These are phyloP conservation scores for Dictyostelium firmibasis DNA, from an alignment of 78 protist species.

Conservation along the genomic window DNA sequence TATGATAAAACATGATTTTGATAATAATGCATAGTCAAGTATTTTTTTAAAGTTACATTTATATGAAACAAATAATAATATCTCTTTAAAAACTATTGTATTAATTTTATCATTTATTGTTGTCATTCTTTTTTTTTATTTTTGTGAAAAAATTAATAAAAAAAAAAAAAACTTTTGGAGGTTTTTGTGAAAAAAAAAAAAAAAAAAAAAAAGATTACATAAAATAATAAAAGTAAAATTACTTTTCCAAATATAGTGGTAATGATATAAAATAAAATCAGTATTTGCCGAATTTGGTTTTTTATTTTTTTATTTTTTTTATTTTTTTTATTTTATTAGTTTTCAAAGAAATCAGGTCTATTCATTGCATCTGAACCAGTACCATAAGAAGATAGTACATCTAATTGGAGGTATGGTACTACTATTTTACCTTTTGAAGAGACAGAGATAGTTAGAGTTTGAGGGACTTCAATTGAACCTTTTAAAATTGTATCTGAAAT, in stretches of 20 bases:
- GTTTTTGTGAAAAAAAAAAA: no score
- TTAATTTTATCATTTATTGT: neutral
- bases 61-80: no score
- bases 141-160: neutral
- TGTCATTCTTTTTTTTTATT: neutral
- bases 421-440: neutral
- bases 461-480: conserved; percentile 17
- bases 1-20: no score
- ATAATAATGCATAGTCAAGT: no score
- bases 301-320: neutral
- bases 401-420: conserved; percentile 9
- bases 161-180: neutral
- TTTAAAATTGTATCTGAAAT: neutral
- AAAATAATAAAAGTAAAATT: no score
- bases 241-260: no score
- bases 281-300: no score
- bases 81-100: no score
- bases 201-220: no score
- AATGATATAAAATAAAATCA: no score
- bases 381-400: conserved; percentile 2
- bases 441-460: neutral
- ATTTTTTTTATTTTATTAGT: neutral
- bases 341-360: neutral
- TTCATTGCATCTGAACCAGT: neutral
- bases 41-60: no score